Evolutionary conservation across 495 filamentous ascomycete genomes (phyloP), one percentile per base, ranked within the genome.

Genomic region (Neurospora sp.): DNA sequence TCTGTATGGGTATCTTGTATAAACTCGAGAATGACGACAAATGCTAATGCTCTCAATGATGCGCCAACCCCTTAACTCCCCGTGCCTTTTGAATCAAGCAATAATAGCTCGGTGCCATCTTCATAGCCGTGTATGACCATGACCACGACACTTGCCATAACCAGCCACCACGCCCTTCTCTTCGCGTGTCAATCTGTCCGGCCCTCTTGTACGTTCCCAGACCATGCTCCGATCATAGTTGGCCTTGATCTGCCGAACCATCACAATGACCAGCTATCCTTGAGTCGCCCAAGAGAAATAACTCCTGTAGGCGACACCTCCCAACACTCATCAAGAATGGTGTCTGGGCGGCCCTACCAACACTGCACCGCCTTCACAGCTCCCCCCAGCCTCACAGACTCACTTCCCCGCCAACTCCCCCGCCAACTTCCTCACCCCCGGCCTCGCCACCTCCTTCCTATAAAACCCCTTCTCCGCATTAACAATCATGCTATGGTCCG

Each of bases 401-500:
- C 5, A 71, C 72, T 77, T 79, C 27, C 75, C 76, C 3, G 73
- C 18, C 20, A 75, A 42, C 27, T 81, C 71, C 10, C 40, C 70
- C 11, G 74, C 70, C 2, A 73, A 37, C 74, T 77, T 78, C 69
- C 77, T 77, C 35, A 54, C 69, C 11, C 75, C 78, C 1, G 69
- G 49, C 60, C 82, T 78, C 4, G 79, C 78, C 37, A 85, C 49
- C 38, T 83, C 84, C 46, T 78, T 79, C 8, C 84, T 77, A 23
- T 79, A 78, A 39, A 79, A 80, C 7, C 70, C 72, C 66, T 75
- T 77, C n/a, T 83, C 82, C 16, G 80, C 78, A 60, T 86, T 83
- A 44, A 87, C 85, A 75, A 86, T 82, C 72, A 84, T 83, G 74
- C 84, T 86, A 70, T 87, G 82, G 27, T 87, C 84, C 3, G 85